Evolutionary conservation across 148 eudicot genomes (phyloP).

Genomic region (Nyssa sinensis): DNA sequence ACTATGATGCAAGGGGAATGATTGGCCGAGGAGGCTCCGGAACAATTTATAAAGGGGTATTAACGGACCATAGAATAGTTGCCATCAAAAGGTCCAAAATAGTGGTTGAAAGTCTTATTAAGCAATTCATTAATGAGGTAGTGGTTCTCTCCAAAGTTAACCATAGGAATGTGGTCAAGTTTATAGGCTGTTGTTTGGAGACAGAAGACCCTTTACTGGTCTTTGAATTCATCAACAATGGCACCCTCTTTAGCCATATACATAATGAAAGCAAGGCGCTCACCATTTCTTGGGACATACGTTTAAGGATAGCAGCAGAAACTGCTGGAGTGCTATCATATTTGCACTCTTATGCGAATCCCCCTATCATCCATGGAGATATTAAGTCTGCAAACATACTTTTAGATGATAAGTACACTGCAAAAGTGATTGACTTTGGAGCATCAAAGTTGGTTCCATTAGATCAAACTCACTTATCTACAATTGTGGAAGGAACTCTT

Average conservation of each 20-base stretch:
- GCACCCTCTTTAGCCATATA: background rate
- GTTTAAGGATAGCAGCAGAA: conserved; percentile 1
- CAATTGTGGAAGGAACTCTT: background rate
- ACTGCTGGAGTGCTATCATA: background rate
- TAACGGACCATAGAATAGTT: background rate
- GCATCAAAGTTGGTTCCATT: background rate
- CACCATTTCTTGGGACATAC: background rate
- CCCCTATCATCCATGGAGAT: background rate
- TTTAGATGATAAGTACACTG: background rate
- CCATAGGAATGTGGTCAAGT: conserved; percentile 13
- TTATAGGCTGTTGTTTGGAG: conserved; percentile 19
- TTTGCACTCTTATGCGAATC: background rate
- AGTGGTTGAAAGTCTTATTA: background rate
- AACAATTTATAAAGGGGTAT: background rate
- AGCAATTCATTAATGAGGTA: conserved; percentile 13
- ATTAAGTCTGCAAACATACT: background rate
- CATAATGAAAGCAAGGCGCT: background rate
- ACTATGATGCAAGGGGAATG: background rate
- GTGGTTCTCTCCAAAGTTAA: background rate
- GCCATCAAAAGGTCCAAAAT: background rate
- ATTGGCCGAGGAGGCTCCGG: background rate
- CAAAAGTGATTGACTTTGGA: background rate
- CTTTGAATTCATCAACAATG: conserved; percentile 7
- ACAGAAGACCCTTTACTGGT: conserved; percentile 13
- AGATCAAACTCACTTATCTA: background rate